Base-by-base conservation (phyloP, 2,329 filamentous ascomycete species). In the Neocatenulostroma microsporum region DNA sequence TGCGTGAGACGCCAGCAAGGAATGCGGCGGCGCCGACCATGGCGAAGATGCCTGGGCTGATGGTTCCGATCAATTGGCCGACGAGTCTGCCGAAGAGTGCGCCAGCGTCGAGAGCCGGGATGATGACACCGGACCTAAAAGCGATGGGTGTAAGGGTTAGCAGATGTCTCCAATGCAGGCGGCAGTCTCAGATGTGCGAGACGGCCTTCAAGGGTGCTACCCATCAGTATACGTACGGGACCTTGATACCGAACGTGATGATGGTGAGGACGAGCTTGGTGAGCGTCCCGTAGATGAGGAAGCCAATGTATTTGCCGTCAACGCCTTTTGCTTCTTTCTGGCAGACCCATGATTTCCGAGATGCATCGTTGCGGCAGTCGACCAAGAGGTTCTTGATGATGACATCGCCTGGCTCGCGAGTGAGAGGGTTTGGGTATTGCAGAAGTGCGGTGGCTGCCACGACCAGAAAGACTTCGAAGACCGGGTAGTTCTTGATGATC, bases 101-200 rank as follows among this genome's bases (percentile, higher is more conserved):
- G 11, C 74, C 74, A 3, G 67, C 72, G 40, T 74, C 71, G 2
- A 78, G 62, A 2, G 73, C 68, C 0, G 74, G 74, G 34, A 78
- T 76, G 51, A 78, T 78, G 39, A 78, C 70, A 2, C 74, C 74
- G 1, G 69, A 72, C n/a, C n/a, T n/a, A n/a, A n/a, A n/a, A n/a
- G n/a, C n/a, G n/a, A n/a, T n/a, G n/a, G n/a, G n/a, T n/a, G n/a
- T n/a, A n/a, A n/a, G n/a, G n/a, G n/a, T n/a, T n/a, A n/a, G n/a
- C n/a, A n/a, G n/a, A n/a, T n/a, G n/a, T n/a, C n/a, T n/a, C n/a
- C n/a, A n/a, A n/a, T n/a, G n/a, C n/a, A n/a, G n/a, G n/a, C n/a
- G n/a, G n/a, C n/a, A n/a, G n/a, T n/a, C n/a, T n/a, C n/a, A n/a
- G n/a, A n/a, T n/a, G n/a, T n/a, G n/a, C n/a, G n/a, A n/a, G n/a